Percentiles rank a stretch among this genome's conserved stretches.
These are phyloP conservation scores for Parascedosporium putredinis DNA, from an alignment of 2,329 filamentous ascomycete genomes.

Conservation along the genomic window DNA sequence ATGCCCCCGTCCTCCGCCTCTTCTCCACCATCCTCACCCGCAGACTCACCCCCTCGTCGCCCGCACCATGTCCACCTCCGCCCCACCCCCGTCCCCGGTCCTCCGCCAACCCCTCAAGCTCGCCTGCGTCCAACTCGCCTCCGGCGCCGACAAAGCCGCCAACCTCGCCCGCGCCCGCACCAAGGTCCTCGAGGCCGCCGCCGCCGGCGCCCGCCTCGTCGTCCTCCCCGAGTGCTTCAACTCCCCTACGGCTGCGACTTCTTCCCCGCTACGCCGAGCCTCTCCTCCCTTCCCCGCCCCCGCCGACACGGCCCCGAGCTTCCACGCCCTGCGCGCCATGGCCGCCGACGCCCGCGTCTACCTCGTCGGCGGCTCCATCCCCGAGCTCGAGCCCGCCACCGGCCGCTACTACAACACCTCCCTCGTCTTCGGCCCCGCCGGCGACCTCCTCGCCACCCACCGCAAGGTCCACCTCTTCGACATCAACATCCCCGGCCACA, in stretches of 20 bases:
- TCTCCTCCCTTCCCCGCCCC: conserved; percentile 66
- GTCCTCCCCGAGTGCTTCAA: conserved; percentile 99
- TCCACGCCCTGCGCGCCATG: conserved; percentile 70
- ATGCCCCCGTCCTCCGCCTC: conserved; percentile 6
- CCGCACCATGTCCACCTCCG: conserved; percentile 16
- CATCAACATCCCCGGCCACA: conserved; percentile 93
- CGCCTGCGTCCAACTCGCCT: conserved; percentile 71
- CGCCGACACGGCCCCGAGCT: conserved; percentile 66
- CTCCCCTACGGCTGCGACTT: conserved; percentile 77
- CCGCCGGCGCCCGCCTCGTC: conserved; percentile 68
- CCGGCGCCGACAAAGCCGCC: conserved; percentile 68
- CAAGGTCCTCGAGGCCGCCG: conserved; percentile 74
- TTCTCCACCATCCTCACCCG: conserved; percentile 13
- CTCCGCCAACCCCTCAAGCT: conserved; percentile 71
- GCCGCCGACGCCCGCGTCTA: conserved; percentile 71
- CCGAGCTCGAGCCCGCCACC: conserved; percentile 54
- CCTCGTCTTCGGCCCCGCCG: conserved; percentile 69
- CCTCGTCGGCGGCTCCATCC: conserved; percentile 85
- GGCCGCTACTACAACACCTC: conserved; percentile 82
- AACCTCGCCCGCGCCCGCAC: conserved; percentile 74
- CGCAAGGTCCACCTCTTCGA: conserved; percentile 96
- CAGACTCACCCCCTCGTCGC: conserved; percentile 17
- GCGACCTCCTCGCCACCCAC: conserved; percentile 74
- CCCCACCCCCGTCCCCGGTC: conserved; percentile 28
- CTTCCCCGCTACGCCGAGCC: conserved; percentile 87